phyloP scores from a whole-genome alignment of 148 eudicot genomes.

The Mesembryanthemum crystallinum region DNA sequence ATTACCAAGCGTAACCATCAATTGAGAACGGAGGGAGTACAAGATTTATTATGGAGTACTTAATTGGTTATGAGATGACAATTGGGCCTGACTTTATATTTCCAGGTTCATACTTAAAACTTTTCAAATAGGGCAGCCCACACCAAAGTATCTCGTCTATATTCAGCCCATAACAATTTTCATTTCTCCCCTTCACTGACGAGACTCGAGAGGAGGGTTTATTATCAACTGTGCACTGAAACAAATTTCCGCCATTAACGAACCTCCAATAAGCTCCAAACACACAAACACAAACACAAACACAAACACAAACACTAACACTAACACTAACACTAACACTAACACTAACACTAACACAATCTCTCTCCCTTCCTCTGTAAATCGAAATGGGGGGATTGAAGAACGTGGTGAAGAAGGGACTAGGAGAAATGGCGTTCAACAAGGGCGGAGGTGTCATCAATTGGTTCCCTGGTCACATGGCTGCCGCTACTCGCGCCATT shows the following conservation, averaged over 20 bases:
- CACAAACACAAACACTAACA: no score
- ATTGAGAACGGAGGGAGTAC: no score
- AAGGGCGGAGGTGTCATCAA: slow-evolving; percentile 78
- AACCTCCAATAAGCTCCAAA: slow-evolving; percentile 5
- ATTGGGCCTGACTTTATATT: no score
- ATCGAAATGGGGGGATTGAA: slow-evolving; percentile 34
- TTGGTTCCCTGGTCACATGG: slow-evolving; percentile 99
- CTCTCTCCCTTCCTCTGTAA: not conserved
- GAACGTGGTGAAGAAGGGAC: slow-evolving; percentile 33
- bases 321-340: no score
- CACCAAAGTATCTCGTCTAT: no score
- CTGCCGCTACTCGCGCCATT: slow-evolving; percentile 94
- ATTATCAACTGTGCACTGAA: not conserved
- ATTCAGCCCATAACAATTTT: not conserved
- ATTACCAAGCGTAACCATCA: no score
- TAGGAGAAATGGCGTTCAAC: slow-evolving; percentile 70
- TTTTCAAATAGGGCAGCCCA: no score
- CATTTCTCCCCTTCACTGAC: not conserved
- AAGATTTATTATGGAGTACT: no score
- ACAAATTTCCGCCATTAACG: slow-evolving; percentile 18
- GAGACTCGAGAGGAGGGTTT: not conserved
- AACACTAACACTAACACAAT: not conserved
- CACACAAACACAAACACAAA: not conserved
- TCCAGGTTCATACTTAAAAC: no score
- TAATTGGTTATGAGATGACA: no score